Evolutionary conservation across 495 filamentous ascomycete genomes (phyloP).

Genomic region (Podospora conica): DNA sequence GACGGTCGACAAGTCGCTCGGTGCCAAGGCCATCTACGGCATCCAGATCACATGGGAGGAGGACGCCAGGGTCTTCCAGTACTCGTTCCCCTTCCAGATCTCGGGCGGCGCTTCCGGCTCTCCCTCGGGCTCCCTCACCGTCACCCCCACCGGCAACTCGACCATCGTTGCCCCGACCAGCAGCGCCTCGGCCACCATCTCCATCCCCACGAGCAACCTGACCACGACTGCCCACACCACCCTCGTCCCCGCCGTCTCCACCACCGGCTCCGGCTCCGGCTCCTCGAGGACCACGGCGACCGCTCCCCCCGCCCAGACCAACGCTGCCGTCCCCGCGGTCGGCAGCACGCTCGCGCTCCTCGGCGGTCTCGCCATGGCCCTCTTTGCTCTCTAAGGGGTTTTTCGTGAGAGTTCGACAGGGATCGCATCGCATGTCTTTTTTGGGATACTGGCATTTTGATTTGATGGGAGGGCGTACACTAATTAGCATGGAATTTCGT

Average conservation of each 20-base stretch:
- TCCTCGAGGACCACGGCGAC: neutral
- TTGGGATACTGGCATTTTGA: neutral
- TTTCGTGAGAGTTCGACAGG: neutral
- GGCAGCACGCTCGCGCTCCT: conserved; percentile 35
- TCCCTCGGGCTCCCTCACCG: conserved; percentile 9
- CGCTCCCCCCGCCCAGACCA: conserved; percentile 19
- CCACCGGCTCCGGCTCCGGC: neutral
- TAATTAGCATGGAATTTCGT: neutral
- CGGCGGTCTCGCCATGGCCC: conserved; percentile 36
- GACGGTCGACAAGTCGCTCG: conserved; percentile 34
- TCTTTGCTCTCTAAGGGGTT: conserved; percentile 35
- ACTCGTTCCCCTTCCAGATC: conserved; percentile 46
- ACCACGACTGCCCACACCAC: conserved; percentile 4
- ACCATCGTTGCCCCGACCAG: conserved; percentile 3
- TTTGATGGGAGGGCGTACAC: neutral
- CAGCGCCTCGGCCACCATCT: conserved; percentile 11
- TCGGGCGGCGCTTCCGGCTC: conserved; percentile 18
- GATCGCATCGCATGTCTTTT: neutral
- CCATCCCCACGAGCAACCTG: conserved; percentile 10
- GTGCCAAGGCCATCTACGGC: conserved; percentile 37
- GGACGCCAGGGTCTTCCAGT: conserved; percentile 40
- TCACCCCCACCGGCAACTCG: conserved; percentile 6
- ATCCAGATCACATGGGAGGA: conserved; percentile 35
- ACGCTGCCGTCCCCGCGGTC: conserved; percentile 25
- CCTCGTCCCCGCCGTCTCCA: neutral